Evolutionary conservation across 768 basidiomycete species (phyloP), one percentile per base, ranked within the genome.

Genomic region (Serendipita sp.): DNA sequence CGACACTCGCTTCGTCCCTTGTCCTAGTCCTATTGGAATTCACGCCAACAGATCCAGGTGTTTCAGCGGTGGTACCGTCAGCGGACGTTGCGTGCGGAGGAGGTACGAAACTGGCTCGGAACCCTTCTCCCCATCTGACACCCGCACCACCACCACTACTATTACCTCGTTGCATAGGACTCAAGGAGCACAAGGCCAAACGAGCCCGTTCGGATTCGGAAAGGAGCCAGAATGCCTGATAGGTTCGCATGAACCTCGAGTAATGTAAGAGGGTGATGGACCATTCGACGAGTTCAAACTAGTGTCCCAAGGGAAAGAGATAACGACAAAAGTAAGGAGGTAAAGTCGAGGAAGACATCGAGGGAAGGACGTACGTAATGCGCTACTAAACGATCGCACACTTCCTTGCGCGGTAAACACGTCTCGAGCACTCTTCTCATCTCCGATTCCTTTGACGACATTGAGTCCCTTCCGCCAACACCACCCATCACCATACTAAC

Each of bases 281-380:
- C 55, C 55, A 60, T 60, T 60, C 55, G 11, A 60, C 55, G 11
- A 29, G 23, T 10, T 60, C 55, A 60, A 60, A 60, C 55, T 60
- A 18, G 6, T 23, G 23, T 5, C 48, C n/a, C 40, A 40, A 40
- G 40, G 13, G 40, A 40, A 40, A 40, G 6, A 40, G 13, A 5
- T 13, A 40, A 40, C 5, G 13, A 40, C 5, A 40, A 40, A 40
- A 40, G 6, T 6, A 40, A 40, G 13, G 13, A 40, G 13, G 13
- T 6, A 40, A 40, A 40, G 40, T 40, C 40, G 13, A 40, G 40
- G 40, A 13, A 13, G 40, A 40, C 6, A 40, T 6, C 40, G 40
- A 40, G 40, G 13, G 13, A 40, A 13, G 40, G 48, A 50, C 55
- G 23, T 29, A 60, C 55, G n/a, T 60, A 60, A 37, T 60, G 36